Evolutionary conservation across 768 basidiomycete genomes (phyloP).

Genomic region (Amanita subjunquillea): DNA sequence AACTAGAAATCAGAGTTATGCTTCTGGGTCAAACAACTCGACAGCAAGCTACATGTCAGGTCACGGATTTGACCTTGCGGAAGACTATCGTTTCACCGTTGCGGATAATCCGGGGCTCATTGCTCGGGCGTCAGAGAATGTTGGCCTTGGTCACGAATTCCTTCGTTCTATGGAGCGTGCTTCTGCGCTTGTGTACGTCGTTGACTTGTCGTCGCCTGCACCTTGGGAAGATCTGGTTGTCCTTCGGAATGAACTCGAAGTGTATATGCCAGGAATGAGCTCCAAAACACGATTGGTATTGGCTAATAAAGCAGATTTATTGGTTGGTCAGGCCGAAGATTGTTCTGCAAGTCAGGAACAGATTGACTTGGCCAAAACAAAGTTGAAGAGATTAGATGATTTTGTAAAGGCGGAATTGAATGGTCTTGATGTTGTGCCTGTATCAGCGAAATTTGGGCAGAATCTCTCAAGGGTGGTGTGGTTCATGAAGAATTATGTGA

Average conservation of each 20-base stretch:
- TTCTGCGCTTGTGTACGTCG: conserved; percentile 82
- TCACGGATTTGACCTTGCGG: conserved; percentile 48
- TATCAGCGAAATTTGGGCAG: conserved; percentile 79
- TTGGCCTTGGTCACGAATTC: conserved; percentile 92
- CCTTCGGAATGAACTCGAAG: conserved; percentile 76
- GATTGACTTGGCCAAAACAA: conserved; percentile 43
- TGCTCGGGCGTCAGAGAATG: conserved; percentile 72
- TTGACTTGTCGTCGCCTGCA: conserved; percentile 60
- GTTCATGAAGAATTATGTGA: conserved; percentile 59
- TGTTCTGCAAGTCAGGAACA: conserved; percentile 19
- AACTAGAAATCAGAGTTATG: conserved; percentile 36
- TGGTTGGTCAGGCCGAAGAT: conserved; percentile 24
- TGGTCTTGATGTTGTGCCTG: conserved; percentile 62
- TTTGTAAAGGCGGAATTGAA: conserved; percentile 42
- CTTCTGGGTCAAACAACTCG: conserved; percentile 13
- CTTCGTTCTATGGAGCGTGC: conserved; percentile 89
- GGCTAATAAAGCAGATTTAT: conserved; percentile 91
- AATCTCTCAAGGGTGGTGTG: conserved; percentile 66
- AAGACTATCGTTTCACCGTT: conserved; percentile 85
- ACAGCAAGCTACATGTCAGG: conserved; percentile 18
- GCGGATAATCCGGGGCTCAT: conserved; percentile 97
- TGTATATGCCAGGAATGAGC: conserved; percentile 72
- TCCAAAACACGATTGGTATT: conserved; percentile 70
- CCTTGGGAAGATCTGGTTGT: conserved; percentile 61
- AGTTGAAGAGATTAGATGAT: conserved; percentile 44